Evolutionary conservation across 140 eudicot species (phyloP).

Genomic region (Oenanthe javanica): DNA sequence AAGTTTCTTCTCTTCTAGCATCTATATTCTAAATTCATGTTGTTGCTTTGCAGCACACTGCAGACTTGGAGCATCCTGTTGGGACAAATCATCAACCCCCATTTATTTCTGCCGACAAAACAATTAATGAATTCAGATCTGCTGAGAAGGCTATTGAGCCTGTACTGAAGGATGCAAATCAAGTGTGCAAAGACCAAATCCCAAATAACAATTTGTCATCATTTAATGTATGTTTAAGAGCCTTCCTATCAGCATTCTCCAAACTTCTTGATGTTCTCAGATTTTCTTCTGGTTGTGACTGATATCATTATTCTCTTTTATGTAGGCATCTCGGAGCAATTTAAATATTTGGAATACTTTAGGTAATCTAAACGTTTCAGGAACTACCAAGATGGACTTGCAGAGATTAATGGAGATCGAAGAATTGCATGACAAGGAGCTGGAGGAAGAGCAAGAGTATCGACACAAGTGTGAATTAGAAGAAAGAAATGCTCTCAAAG

Average conservation of each 20-base stretch:
- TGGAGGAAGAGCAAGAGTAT: constrained; percentile 74
- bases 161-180: constrained; percentile 6
- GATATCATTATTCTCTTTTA: constrained; percentile 11
- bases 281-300: constrained; percentile 17
- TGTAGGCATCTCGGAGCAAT: constrained; percentile 34
- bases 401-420: constrained; percentile 49
- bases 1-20: neutral
- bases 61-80: constrained; percentile 19
- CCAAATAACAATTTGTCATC: constrained; percentile 16
- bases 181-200: constrained; percentile 2
- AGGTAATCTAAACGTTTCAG: constrained; percentile 19
- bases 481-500: constrained; percentile 60
- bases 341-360: constrained; percentile 37
- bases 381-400: constrained; percentile 33
- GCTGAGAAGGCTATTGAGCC: constrained; percentile 7
- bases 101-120: constrained; percentile 3
- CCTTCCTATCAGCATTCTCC: neutral
- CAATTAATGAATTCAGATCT: constrained; percentile 10
- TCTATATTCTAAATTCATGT: neutral
- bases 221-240: constrained; percentile 15
- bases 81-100: constrained; percentile 6
- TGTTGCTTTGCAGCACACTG: constrained; percentile 11
- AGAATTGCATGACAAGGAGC: constrained; percentile 62
- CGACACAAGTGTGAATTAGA: constrained; percentile 67
- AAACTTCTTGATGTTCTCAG: constrained; percentile 6